Evolutionary conservation across 805 yeast species (phyloP).

Genomic region (Sugiyamaella smithiae): DNA sequence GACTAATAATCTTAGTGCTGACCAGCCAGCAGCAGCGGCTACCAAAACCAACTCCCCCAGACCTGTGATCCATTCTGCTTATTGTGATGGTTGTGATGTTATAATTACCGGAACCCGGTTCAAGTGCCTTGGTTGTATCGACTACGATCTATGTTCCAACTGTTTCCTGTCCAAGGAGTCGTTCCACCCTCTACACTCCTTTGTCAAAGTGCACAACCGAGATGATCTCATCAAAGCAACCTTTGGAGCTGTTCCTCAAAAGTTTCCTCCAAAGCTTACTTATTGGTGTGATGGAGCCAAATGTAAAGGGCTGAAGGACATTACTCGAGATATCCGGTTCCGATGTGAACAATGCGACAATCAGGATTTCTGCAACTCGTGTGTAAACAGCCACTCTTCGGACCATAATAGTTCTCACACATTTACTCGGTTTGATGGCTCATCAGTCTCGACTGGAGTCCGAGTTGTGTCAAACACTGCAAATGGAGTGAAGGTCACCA

Average conservation of each 20-base stretch:
- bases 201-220: conserved; percentile 18
- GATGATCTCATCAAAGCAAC: conserved; percentile 6
- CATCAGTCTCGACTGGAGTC: neutral
- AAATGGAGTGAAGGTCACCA: neutral
- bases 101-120: conserved; percentile 42
- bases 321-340: conserved; percentile 41
- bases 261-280: neutral
- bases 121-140: conserved; percentile 47
- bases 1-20: neutral
- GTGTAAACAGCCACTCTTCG: conserved; percentile 22
- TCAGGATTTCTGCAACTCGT: conserved; percentile 47
- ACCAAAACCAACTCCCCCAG: too few relatives aligned
- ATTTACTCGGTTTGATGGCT: conserved; percentile 12
- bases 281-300: neutral
- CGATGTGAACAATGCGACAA: conserved; percentile 48
- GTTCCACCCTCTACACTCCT: conserved; percentile 24
- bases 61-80: conserved; percentile 19
- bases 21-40: neutral
- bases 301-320: neutral
- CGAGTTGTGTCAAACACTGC: neutral
- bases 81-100: conserved; percentile 28
- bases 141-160: conserved; percentile 47
- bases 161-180: conserved; percentile 30
- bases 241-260: neutral
- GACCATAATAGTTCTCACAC: conserved; percentile 8